phyloP scores from a whole-genome alignment of 805 yeast genomes.

The Wickerhamia fluorescens region DNA sequence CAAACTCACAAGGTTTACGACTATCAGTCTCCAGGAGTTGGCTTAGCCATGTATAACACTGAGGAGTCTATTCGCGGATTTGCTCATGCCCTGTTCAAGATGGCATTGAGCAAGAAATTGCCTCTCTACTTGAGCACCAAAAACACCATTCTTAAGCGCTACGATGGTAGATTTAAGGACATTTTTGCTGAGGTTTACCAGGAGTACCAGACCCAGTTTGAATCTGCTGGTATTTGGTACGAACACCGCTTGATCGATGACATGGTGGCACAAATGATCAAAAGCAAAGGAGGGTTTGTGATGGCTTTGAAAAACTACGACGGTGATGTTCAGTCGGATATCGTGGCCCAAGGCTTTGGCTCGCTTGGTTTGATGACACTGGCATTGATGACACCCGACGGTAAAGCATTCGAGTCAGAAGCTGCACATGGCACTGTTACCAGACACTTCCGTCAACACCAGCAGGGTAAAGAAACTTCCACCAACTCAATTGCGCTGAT shows the following conservation, averaged over 20 bases:
- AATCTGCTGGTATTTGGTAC: slow-evolving; percentile 81
- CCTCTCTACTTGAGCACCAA: slow-evolving; percentile 86
- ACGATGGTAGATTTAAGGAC: slow-evolving; percentile 95
- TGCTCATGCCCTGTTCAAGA: slow-evolving; percentile 87
- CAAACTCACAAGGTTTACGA: slow-evolving; percentile 57
- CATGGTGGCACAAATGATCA: slow-evolving; percentile 98
- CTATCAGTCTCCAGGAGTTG: slow-evolving; percentile 71
- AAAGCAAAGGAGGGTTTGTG: slow-evolving; percentile 89
- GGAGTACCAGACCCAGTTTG: slow-evolving; percentile 66
- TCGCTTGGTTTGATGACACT: slow-evolving; percentile 97
- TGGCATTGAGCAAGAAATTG: slow-evolving; percentile 72
- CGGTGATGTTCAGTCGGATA: slow-evolving; percentile 95
- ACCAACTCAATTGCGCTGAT: slow-evolving; percentile 97
- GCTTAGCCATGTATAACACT: slow-evolving; percentile 92
- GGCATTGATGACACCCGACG: slow-evolving; percentile 94
- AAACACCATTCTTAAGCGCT: slow-evolving; percentile 88
- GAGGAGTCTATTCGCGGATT: slow-evolving; percentile 85
- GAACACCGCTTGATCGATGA: slow-evolving; percentile 96
- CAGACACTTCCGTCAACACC: slow-evolving; percentile 93
- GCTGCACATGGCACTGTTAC: slow-evolving; percentile 99
- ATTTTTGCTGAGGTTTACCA: slow-evolving; percentile 80
- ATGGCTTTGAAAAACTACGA: slow-evolving; percentile 97
- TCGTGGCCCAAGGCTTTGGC: slow-evolving; percentile 97
- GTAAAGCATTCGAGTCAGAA: slow-evolving; percentile 90
- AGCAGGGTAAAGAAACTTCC: slow-evolving; percentile 94